A percentile compares a stretch with the other conserved stretches of the same genome.
Evolutionary conservation across 2,329 filamentous ascomycete genomes (phyloP).

Genomic region (Aspergillus ibericus): DNA sequence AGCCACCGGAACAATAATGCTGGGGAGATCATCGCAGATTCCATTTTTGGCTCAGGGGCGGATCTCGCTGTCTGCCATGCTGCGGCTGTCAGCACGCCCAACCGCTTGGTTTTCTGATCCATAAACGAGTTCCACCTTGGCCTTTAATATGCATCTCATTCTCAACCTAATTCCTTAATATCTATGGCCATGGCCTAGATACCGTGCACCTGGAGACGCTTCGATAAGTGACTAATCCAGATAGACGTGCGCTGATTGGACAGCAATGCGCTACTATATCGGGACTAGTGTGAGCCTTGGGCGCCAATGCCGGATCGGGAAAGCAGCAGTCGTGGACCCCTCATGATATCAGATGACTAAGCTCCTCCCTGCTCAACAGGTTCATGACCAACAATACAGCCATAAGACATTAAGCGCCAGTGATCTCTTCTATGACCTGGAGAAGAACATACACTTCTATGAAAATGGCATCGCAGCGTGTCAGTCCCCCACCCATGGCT

Average conservation of each 20-base stretch:
- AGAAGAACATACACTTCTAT: background rate
- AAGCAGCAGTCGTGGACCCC: background rate
- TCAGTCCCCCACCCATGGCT: background rate
- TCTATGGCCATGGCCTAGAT: background rate
- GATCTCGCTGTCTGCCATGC: background rate
- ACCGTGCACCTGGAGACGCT: background rate
- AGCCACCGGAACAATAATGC: background rate
- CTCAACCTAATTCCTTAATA: too few species aligned
- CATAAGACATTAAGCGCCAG: background rate
- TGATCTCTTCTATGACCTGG: background rate
- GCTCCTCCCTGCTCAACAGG: background rate
- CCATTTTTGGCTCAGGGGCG: constrained; percentile 23
- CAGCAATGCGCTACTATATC: background rate
- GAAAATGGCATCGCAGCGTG: constrained; percentile 25
- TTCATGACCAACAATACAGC: background rate
- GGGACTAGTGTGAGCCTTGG: background rate
- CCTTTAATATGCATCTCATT: too few species aligned
- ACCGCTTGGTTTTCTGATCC: too few species aligned
- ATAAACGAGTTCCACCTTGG: too few species aligned
- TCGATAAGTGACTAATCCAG: background rate
- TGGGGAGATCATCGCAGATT: constrained; percentile 8
- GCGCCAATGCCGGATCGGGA: background rate
- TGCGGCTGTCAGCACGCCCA: background rate
- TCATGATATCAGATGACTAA: constrained; percentile 10
- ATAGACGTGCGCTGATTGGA: background rate